A percentile compares a stretch with the other conserved stretches of the same genome.
Evolutionary conservation across 2,329 filamentous ascomycete genomes (phyloP).

Genomic region (Karstenula rhodostoma): DNA sequence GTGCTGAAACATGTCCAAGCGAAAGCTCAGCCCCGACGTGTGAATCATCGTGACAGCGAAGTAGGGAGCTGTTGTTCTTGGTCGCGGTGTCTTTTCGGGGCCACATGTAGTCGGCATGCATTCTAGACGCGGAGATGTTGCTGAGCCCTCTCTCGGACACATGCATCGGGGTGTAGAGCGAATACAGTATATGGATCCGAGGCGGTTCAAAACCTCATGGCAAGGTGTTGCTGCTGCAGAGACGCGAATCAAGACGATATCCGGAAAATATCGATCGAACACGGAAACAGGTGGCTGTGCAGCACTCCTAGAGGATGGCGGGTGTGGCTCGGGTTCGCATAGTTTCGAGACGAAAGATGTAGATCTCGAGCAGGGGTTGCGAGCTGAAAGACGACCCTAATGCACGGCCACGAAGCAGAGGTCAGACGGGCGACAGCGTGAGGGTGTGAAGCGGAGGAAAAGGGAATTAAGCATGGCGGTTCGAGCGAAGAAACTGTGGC

Average conservation of each 20-base stretch:
- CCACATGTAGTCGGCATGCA: too few relatives aligned
- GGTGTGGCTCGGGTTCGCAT: not conserved
- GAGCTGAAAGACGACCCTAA: constrained; percentile 9
- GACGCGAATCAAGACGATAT: not conserved
- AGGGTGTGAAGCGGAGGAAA: not conserved
- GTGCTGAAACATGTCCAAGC: too few relatives aligned
- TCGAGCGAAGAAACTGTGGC: constrained; percentile 1
- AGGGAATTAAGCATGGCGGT: not conserved
- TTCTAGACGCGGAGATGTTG: too few relatives aligned
- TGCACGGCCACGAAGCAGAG: not conserved
- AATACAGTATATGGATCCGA: not conserved
- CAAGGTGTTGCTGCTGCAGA: not conserved
- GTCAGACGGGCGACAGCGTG: not conserved
- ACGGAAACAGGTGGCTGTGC: not conserved
- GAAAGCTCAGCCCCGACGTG: too few relatives aligned
- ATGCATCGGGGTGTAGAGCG: not conserved
- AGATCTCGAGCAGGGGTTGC: not conserved
- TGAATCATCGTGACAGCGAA: too few relatives aligned
- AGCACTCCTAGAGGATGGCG: not conserved
- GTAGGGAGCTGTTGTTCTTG: too few relatives aligned
- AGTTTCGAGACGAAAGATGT: not conserved
- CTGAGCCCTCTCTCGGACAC: too few relatives aligned
- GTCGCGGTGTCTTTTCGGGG: too few relatives aligned
- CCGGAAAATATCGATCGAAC: not conserved
- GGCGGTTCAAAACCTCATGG: not conserved